These are phyloP conservation scores for Colletotrichum eremochloae DNA, from an alignment of 2,329 filamentous ascomycete species.

Conservation along the genomic window DNA sequence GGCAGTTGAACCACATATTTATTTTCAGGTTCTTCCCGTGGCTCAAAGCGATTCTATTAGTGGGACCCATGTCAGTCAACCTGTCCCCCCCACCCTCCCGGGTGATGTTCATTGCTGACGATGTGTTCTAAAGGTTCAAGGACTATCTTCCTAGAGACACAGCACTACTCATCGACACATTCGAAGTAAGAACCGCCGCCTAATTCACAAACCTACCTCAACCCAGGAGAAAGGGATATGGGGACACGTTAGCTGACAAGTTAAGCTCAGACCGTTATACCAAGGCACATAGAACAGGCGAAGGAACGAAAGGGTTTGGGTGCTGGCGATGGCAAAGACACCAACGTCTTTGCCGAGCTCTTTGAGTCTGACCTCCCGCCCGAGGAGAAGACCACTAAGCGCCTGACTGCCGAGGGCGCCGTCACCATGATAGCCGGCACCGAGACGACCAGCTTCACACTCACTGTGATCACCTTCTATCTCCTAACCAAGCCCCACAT, in stretches of 20 bases:
- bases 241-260: neutral
- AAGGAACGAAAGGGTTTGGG: neutral
- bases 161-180: slow-evolving; percentile 12
- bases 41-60: neutral
- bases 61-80: slow-evolving; percentile 9
- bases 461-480: slow-evolving; percentile 48
- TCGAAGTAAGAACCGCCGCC: neutral
- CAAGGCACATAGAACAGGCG: slow-evolving; percentile 11
- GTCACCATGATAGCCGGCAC: slow-evolving; percentile 54
- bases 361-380: slow-evolving; percentile 51
- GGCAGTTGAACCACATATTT: slow-evolving; percentile 1
- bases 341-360: slow-evolving; percentile 39
- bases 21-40: slow-evolving; percentile 19
- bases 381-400: slow-evolving; percentile 52
- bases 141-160: slow-evolving; percentile 1
- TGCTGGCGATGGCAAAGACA: neutral
- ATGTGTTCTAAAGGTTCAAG: neutral
- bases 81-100: accelerated
- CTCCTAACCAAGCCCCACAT: slow-evolving; percentile 45
- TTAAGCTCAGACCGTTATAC: neutral
- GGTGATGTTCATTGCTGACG: neutral
- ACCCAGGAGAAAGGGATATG: neutral
- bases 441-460: slow-evolving; percentile 47
- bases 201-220: too few species aligned
- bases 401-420: slow-evolving; percentile 55